Evolutionary conservation across 2,329 filamentous ascomycete species (phyloP), one percentile per base, ranked within the genome.

Genomic region (Phoma sp.): DNA sequence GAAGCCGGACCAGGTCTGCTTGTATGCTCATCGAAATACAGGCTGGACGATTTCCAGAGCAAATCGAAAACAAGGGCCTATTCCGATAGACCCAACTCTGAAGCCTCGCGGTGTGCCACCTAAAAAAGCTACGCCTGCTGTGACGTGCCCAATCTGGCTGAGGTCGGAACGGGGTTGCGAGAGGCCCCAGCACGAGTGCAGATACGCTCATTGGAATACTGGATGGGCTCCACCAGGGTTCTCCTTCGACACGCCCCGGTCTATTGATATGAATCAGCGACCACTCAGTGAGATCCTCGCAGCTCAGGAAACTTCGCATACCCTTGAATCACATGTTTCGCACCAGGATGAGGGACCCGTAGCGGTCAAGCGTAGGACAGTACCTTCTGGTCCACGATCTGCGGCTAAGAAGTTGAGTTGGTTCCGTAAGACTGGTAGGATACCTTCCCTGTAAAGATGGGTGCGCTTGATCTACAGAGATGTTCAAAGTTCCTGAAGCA

Each of bases 1-100:
- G 2, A 56, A 53, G 7, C 23, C 56, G 18, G 61, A 47, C 3
- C 58, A 61, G 11, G 52, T 57, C 1, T 69, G 66, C 36, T 8
- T 29, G 7, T 69, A 51, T 36, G 64, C 67, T 14, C 67, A 70
- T 41, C 39, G 52, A 7, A 69, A 69, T 46, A 69, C 65, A 8
- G 66, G 66, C 8, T 66, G 37, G 44, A 35, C 41, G 4, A 33
- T 11, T 14, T 36, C 40, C 10, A 41, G 44, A 6, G 5, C 9
- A n/a, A 8, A 55, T 23, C 11, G 13, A 7, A 18, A 8, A 27
- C 47, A 22, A 2, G 23, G 29, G 4, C 36, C 53, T 8, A 29
- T 57, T 13, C 33, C 18, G 9, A 65, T 68, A 25, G 60, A 67
- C 27, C 41, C 50, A 23, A 44, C 35, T 4, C 22, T 48, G 9